Conservation (phyloP, 2,329 filamentous ascomycete genomes). For the Thermothelomyces thermophilus region DNA sequence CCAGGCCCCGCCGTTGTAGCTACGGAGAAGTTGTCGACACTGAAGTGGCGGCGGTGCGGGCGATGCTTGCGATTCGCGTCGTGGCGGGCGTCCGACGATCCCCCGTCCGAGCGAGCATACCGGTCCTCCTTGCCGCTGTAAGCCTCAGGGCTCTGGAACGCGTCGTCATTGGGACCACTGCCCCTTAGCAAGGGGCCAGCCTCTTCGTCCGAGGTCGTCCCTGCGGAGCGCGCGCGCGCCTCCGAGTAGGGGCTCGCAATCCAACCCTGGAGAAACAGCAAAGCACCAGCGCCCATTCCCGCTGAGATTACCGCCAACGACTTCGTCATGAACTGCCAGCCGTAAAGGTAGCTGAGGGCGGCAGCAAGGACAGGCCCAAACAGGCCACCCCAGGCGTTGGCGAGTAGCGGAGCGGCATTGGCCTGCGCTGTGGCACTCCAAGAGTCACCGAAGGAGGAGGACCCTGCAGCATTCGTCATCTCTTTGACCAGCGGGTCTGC, state of each 20-base stretch:
- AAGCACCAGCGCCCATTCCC: slow-evolving; percentile 8
- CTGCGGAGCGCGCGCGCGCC: not conserved
- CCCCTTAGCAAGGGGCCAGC: slow-evolving; percentile 17
- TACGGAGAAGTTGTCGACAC: slow-evolving; percentile 24
- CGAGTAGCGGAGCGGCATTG: slow-evolving; percentile 15
- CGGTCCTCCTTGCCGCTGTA: slow-evolving; percentile 5
- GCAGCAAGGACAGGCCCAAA: slow-evolving; percentile 21
- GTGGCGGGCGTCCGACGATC: slow-evolving; percentile 4
- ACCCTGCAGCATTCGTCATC: slow-evolving; percentile 9
- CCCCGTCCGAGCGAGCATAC: slow-evolving; percentile 6
- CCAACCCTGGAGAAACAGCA: slow-evolving; percentile 24
- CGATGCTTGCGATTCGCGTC: slow-evolving; percentile 7
- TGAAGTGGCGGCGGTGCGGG: slow-evolving; percentile 23
- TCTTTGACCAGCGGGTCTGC: slow-evolving; percentile 21
- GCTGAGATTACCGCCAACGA: slow-evolving; percentile 14
- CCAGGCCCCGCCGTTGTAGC: slow-evolving; percentile 16
- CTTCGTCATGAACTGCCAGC: slow-evolving; percentile 19
- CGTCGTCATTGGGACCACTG: not conserved
- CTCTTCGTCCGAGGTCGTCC: slow-evolving; percentile 17
- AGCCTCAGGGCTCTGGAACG: not conserved
- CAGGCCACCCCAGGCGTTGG: slow-evolving; percentile 22
- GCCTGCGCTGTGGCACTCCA: slow-evolving; percentile 13
- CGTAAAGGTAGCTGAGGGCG: slow-evolving; percentile 16
- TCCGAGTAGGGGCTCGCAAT: slow-evolving; percentile 13
- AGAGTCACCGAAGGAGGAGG: not conserved